Evolutionary conservation across 257 asterid species (phyloP).

Genomic region (Gynochthodes officinalis): DNA sequence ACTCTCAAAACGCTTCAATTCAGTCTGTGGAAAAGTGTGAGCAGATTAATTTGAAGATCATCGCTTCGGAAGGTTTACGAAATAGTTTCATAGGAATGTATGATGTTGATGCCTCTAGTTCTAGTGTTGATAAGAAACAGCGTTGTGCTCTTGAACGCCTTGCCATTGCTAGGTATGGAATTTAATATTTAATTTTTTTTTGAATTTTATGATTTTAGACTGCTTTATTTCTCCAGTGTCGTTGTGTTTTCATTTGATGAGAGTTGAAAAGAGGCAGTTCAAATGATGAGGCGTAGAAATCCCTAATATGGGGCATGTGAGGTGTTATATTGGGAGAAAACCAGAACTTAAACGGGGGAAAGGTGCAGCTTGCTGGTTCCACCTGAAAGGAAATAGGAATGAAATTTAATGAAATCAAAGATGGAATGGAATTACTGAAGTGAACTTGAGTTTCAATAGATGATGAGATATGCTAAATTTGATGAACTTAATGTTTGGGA

Average conservation of each 20-base stretch:
- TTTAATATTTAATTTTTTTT: background rate
- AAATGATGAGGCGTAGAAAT: background rate
- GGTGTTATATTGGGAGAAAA: no score
- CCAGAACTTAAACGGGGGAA: background rate
- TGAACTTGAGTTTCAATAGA: background rate
- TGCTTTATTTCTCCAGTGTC: background rate
- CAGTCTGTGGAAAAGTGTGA: conserved; percentile 54
- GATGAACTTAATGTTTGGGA: background rate
- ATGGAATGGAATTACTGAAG: background rate
- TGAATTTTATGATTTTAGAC: no score
- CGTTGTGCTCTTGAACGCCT: conserved; percentile 67
- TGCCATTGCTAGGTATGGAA: conserved; percentile 68
- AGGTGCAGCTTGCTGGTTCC: background rate
- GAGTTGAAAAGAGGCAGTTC: background rate
- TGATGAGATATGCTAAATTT: background rate
- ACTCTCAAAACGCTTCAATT: conserved; percentile 27
- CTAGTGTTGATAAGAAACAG: conserved; percentile 40
- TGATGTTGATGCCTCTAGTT: conserved; percentile 52
- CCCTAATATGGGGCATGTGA: background rate
- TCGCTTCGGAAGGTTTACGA: conserved; percentile 69
- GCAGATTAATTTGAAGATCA: conserved; percentile 43
- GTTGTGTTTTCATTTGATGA: background rate
- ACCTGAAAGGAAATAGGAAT: no score
- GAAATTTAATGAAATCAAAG: no score
- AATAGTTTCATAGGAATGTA: conserved; percentile 70